Evolutionary conservation across 106 monocot genomes (phyloP).

Genomic region (Platanthera guangdongensis): DNA sequence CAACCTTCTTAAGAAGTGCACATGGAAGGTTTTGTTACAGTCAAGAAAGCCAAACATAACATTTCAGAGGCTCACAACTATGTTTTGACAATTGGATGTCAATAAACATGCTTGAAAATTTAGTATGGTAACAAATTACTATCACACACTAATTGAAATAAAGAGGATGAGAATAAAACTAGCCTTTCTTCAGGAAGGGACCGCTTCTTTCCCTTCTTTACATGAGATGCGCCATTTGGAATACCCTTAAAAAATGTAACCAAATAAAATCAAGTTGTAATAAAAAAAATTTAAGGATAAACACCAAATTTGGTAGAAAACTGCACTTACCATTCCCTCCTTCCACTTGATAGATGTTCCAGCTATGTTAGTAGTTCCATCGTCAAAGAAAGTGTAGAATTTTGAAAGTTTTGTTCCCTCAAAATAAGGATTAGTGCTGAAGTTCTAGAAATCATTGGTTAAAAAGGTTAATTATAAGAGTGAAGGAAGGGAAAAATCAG

Average conservation of each 20-base stretch:
- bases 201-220: slow-evolving; percentile 51
- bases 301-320: background rate
- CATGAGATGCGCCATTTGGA: slow-evolving; percentile 39
- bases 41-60: too few species aligned
- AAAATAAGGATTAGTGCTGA: slow-evolving; percentile 71
- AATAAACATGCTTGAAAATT: too few species aligned
- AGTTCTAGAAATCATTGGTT: slow-evolving; percentile 32
- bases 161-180: background rate
- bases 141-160: background rate
- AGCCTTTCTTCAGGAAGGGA: slow-evolving; percentile 54
- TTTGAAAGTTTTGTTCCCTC: slow-evolving; percentile 66
- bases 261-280: too few species aligned
- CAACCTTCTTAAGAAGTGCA: too few species aligned
- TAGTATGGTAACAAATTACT: too few species aligned
- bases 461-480: too few species aligned
- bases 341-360: slow-evolving; percentile 83
- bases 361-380: slow-evolving; percentile 50
- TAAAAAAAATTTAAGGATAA: too few species aligned
- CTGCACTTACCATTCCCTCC: slow-evolving; percentile 63
- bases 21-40: too few species aligned
- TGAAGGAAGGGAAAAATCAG: too few species aligned
- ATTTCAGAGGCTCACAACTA: too few species aligned
- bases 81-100: too few species aligned
- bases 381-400: slow-evolving; percentile 53
- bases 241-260: slow-evolving; percentile 22